These are phyloP conservation scores for Taphrina betulina DNA, from an alignment of 1,139 yeast species.

Conservation along the genomic window DNA sequence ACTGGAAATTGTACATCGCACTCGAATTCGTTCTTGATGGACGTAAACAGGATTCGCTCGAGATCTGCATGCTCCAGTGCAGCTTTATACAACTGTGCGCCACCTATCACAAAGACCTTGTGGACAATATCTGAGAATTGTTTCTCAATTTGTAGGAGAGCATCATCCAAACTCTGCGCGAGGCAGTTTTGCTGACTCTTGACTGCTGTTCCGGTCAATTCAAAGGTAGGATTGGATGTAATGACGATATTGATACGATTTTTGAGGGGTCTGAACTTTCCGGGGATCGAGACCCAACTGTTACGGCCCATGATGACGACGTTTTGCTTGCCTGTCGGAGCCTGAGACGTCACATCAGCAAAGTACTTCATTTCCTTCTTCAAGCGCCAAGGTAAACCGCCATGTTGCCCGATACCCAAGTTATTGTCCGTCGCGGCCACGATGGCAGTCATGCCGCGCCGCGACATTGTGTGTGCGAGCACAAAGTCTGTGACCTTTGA, in stretches of 20 bases:
- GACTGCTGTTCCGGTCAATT: constrained; percentile 22
- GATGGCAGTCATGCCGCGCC: constrained; percentile 42
- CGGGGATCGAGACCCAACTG: constrained; percentile 94
- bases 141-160: constrained; percentile 16
- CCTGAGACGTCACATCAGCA: constrained; percentile 63
- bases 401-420: constrained; percentile 80
- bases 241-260: constrained; percentile 72
- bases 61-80: constrained; percentile 52
- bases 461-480: constrained; percentile 32
- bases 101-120: constrained; percentile 80
- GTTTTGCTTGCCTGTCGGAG: constrained; percentile 46
- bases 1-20: constrained; percentile 62
- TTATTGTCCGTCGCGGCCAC: constrained; percentile 84
- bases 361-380: constrained; percentile 83
- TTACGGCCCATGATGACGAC: constrained; percentile 95
- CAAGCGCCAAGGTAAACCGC: constrained; percentile 84
- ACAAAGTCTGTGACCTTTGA: constrained; percentile 27
- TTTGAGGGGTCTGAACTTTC: constrained; percentile 76
- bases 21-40: constrained; percentile 49
- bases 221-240: constrained; percentile 44
- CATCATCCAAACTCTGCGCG: constrained; percentile 29
- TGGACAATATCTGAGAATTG: constrained; percentile 28
- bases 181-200: constrained; percentile 6
- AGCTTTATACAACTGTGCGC: constrained; percentile 77
- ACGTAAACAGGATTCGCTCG: constrained; percentile 69